Percentiles rank a stretch among this genome's conserved stretches.
These are phyloP conservation scores for Myxozyma nipponensis DNA, from an alignment of 805 yeast genomes.

Conservation along the genomic window DNA sequence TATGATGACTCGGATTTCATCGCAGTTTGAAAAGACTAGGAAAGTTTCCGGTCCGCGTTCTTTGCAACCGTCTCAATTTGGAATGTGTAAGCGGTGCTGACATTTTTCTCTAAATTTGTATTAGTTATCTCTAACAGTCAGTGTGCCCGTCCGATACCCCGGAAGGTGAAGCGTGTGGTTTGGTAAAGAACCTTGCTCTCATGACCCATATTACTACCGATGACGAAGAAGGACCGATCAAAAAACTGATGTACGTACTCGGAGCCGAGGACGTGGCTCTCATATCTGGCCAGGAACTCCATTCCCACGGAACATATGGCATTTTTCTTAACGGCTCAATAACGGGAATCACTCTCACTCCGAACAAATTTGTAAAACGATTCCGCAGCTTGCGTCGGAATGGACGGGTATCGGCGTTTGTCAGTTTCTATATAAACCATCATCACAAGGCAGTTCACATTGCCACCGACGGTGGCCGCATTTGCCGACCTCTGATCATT, in stretches of 20 bases:
- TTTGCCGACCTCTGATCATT: slow-evolving; percentile 93
- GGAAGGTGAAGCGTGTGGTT: slow-evolving; percentile 99
- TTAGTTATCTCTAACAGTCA: not conserved
- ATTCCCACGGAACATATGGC: slow-evolving; percentile 73
- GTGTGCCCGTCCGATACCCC: slow-evolving; percentile 98
- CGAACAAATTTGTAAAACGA: slow-evolving; percentile 70
- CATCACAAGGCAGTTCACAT: slow-evolving; percentile 94
- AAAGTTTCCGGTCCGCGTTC: slow-evolving; percentile 99
- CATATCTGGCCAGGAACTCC: slow-evolving; percentile 79
- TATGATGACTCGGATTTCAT: slow-evolving; percentile 98
- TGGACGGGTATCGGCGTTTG: slow-evolving; percentile 83
- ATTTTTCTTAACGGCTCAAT: slow-evolving; percentile 92
- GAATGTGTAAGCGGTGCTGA: slow-evolving; percentile 54
- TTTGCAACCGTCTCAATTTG: slow-evolving; percentile 96
- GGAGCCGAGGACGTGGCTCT: slow-evolving; percentile 86
- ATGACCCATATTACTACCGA: slow-evolving; percentile 99
- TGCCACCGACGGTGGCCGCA: slow-evolving; percentile 98
- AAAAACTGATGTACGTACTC: slow-evolving; percentile 65
- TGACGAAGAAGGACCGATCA: slow-evolving; percentile 89
- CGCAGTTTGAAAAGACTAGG: slow-evolving; percentile 97
- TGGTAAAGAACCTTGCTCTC: slow-evolving; percentile 91
- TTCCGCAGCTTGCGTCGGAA: slow-evolving; percentile 80
- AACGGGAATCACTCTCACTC: slow-evolving; percentile 83
- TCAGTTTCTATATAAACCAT: slow-evolving; percentile 81
- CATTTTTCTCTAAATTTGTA: not conserved